Percentiles rank a stretch among this genome's conserved stretches.
Conservation (phyloP, 2,329 filamentous ascomycete species). For the Paecilomyces variotii region DNA sequence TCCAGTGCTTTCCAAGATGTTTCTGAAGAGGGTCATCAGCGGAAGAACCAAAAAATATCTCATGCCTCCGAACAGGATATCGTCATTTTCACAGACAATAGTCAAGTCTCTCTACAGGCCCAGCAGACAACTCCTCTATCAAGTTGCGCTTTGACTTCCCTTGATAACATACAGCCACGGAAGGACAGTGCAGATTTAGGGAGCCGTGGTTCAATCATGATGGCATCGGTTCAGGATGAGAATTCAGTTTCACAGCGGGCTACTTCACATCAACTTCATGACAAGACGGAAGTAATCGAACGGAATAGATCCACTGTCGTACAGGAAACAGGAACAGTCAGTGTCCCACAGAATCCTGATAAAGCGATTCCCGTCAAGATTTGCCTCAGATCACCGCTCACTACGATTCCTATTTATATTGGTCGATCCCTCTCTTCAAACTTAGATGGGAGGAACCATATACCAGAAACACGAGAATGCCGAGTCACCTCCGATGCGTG, state of each 20-base stretch:
- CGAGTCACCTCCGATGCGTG: slow-evolving; percentile 6
- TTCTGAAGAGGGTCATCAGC: background rate
- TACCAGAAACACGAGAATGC: slow-evolving; percentile 1
- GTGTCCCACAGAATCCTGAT: background rate
- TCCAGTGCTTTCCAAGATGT: background rate
- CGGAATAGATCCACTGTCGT: background rate
- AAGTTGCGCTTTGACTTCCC: background rate
- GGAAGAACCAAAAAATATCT: background rate
- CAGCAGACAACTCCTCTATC: background rate
- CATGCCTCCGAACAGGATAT: background rate
- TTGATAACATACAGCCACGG: background rate
- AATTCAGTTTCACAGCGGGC: background rate
- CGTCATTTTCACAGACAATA: background rate
- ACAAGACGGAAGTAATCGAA: background rate
- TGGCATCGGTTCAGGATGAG: background rate
- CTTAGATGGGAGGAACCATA: background rate
- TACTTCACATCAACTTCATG: background rate
- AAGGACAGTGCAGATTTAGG: background rate
- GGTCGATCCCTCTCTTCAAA: slow-evolving; percentile 2
- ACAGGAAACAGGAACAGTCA: background rate
- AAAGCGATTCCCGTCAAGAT: background rate
- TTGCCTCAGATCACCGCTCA: slow-evolving; percentile 14
- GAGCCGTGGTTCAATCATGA: background rate
- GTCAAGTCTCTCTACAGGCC: background rate
- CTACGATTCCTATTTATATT: slow-evolving; percentile 20